Evolutionary conservation across 2,329 filamentous ascomycete species (phyloP), one percentile per base, ranked within the genome.

Genomic region (Verticillium nonalfalfae): DNA sequence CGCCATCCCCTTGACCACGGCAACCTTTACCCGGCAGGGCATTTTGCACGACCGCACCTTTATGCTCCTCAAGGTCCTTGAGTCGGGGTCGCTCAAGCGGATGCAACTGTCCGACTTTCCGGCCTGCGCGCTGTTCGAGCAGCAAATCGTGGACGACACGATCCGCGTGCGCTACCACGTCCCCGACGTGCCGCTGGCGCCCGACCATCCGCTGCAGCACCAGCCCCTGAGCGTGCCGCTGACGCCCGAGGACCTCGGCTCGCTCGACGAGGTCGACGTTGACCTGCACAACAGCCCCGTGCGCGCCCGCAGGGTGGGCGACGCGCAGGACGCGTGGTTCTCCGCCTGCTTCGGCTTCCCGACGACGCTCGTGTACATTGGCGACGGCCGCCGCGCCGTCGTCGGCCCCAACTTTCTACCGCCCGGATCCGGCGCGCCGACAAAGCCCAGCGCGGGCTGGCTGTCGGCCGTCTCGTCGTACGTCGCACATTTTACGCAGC

Each of bases 21-120:
- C 86, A 3, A 73, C 74, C n/a, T 73, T 91, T 56, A 83, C 82
- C 5, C 77, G 79, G n/a, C 81, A 85, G 64, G 89, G 89, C 14
- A 78, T 91, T 66, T 76, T 78, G 50, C 76, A 89, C 70, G 90
- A 93, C 75, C 83, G 90, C 10, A 79, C 79, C 38, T 92, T 90
- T 74, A 90, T 92, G 84, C 81, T 92, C 4, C 81, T 85, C 64
- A 83, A 82, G 66, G 76, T 83, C 65, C 69, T 76, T 18, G 67
- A 74, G 54, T 72, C 75, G 50, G 76, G 68, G 18, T 68, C 72
- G 39, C 69, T 84, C 34, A 73, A 77, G 63, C 86, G 87, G 68
- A 81, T 92, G 72, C 85, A 89, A 68, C 76, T 91, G 36, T 73
- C 80, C 1, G 63, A 76, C 34, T 81, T 84, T 61, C 81, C 86